Evolutionary conservation across 192 early-diverging fungal genomes (phyloP), one percentile per base, ranked within the genome.

Genomic region (Entomortierella parvispora): DNA sequence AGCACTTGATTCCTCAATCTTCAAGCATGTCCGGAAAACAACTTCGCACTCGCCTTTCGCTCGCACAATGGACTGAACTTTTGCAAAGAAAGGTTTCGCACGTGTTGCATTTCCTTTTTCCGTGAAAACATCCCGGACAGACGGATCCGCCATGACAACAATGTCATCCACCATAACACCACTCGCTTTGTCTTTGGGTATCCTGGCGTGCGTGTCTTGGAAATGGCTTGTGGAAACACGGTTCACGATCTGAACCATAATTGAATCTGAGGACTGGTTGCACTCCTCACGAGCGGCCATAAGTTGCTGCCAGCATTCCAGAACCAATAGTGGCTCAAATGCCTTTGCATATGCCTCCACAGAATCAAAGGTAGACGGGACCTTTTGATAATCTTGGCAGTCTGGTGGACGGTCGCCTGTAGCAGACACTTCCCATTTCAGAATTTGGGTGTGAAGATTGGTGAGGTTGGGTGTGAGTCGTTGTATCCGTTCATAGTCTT

Each of bases 261-360:
- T 74, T n/a, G 86, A 68, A 0, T 81, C 71, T 37, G 91, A 85
- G 2, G 79, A 77, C 26, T 83, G 80, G 31, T 67, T 78, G 12
- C 83, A 59, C 55, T 93, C 88, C 57, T 95, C 93, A 49, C 88
- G 87, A 11, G 89, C 80, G 9, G 89, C 87, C 65, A 90, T 78
- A 33, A 97, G 79, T 69, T 95, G 91, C 55, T 90, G 82, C 96
- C 95, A 96, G 58, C 88, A 84, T 71, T 99, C 97, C 4, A 95
- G 81, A 34, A 95, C 63, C 37, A 97, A 55, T 46, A 97, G 72
- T 0, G 95, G 95, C 74, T 96, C 94, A 76, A 97, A 92, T 4
- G 83, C 74, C 20, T 55, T 52, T 2, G 68, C 68, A 66, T 97
- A 99, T 45, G 90, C 78, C 26, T 81, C 65, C 7, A 81, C 75